These are phyloP conservation scores for Moesziomyces aphidis DNA, from an alignment of 1,284 basidiomycete genomes.

Conservation along the genomic window DNA sequence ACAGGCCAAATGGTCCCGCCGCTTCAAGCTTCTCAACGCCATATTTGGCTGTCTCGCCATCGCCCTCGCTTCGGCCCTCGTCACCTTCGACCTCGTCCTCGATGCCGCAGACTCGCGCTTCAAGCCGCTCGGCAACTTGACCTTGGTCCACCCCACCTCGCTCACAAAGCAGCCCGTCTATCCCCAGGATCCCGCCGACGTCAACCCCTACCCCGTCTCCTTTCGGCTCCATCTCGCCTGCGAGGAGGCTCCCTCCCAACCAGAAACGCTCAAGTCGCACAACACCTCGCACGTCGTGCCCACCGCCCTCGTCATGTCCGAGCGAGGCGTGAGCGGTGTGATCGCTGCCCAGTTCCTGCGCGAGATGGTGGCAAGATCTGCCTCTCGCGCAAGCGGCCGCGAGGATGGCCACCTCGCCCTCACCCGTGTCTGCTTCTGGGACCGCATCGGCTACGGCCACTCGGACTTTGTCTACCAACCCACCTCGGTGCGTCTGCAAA, in stretches of 20 bases:
- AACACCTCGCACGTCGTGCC: slow-evolving; percentile 17
- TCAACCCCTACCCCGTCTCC: slow-evolving; percentile 37
- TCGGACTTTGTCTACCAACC: slow-evolving; percentile 50
- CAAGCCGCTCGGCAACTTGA: slow-evolving; percentile 45
- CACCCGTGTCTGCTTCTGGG: slow-evolving; percentile 51
- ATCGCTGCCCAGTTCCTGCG: slow-evolving; percentile 49
- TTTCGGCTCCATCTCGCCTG: slow-evolving; percentile 52
- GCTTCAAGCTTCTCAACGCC: slow-evolving; percentile 47
- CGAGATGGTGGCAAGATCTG: slow-evolving; percentile 46
- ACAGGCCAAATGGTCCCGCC: slow-evolving; percentile 42
- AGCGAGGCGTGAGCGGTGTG: slow-evolving; percentile 48
- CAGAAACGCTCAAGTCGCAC: slow-evolving; percentile 9
- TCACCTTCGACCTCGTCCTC: slow-evolving; percentile 51
- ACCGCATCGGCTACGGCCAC: slow-evolving; percentile 52
- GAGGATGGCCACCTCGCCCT: slow-evolving; percentile 55
- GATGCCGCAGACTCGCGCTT: slow-evolving; percentile 51
- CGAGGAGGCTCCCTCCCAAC: slow-evolving; percentile 36
- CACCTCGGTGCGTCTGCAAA: slow-evolving; percentile 31
- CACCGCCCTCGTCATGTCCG: slow-evolving; percentile 57
- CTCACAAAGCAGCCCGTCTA: slow-evolving; percentile 36
- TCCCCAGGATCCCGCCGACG: slow-evolving; percentile 36
- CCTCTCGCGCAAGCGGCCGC: slow-evolving; percentile 3
- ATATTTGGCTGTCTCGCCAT: slow-evolving; percentile 35
- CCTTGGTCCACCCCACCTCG: slow-evolving; percentile 34
- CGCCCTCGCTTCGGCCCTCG: slow-evolving; percentile 25